Conservation (phyloP, 2,329 filamentous ascomycete species). For the Beauveria sp. region DNA sequence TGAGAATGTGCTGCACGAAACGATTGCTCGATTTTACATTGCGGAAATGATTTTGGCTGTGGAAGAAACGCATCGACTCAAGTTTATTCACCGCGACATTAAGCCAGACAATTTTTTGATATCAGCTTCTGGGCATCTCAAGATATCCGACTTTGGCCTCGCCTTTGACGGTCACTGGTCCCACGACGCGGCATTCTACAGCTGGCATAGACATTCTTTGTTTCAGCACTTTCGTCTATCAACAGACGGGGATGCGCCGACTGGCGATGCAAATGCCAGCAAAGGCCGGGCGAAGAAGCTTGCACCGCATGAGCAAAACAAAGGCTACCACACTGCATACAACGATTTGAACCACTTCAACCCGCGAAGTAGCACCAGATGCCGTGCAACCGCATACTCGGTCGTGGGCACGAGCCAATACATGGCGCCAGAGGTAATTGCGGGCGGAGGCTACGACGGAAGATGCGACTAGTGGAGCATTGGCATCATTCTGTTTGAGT, state of each 20-base stretch:
- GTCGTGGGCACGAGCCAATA: conserved; percentile 95
- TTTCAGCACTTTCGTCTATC: conserved; percentile 68
- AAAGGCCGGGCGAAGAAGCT: conserved; percentile 24
- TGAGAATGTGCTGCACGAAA: conserved; percentile 74
- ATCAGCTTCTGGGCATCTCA: conserved; percentile 78
- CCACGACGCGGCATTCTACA: conserved; percentile 82
- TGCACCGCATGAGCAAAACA: conserved; percentile 25
- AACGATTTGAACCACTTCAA: conserved; percentile 32
- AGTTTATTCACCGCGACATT: conserved; percentile 90
- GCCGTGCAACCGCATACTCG: conserved; percentile 68
- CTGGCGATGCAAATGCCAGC: conserved; percentile 45
- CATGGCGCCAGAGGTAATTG: conserved; percentile 92
- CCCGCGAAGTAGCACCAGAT: conserved; percentile 52
- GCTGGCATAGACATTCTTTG: conserved; percentile 71
- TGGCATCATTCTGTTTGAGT: conserved; percentile 90
- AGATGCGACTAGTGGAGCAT: conserved; percentile 97
- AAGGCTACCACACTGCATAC: conserved; percentile 20
- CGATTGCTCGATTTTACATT: conserved; percentile 75
- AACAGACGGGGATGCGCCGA: conserved; percentile 66
- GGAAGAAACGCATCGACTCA: conserved; percentile 80
- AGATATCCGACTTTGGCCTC: conserved; percentile 93
- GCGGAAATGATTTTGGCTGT: conserved; percentile 95
- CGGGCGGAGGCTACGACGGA: conserved; percentile 77
- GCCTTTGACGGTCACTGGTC: conserved; percentile 95
- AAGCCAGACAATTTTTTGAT: conserved; percentile 98